Conservation (phyloP, 192 early-diverging fungal species). For the Entomortierella lignicola region DNA sequence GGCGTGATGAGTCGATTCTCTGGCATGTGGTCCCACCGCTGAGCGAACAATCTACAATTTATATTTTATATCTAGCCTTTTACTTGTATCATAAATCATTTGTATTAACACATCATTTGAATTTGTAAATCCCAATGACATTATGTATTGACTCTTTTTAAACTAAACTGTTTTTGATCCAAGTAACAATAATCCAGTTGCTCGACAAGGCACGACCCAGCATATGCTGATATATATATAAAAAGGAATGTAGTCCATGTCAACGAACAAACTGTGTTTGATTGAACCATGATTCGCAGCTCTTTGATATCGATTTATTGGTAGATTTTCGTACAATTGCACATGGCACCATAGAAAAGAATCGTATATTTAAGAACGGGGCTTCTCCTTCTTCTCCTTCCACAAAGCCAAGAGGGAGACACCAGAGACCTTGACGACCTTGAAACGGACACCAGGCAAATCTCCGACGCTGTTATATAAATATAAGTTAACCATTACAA, state of each 20-base stretch:
- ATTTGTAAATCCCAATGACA: too few species aligned
- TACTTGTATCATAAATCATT: too few species aligned
- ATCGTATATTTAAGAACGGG: conserved; percentile 80
- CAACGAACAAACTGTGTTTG: too few species aligned
- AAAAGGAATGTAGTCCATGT: too few species aligned
- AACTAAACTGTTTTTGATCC: too few species aligned
- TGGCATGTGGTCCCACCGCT: conserved; percentile 20
- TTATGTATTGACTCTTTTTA: too few species aligned
- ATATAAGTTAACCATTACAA: too few species aligned
- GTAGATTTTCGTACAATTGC: conserved; percentile 5
- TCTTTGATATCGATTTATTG: conserved; percentile 19
- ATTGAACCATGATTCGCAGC: not conserved
- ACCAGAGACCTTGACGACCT: conserved; percentile 99
- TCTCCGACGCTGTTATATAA: conserved; percentile 76
- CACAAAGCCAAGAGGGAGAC: conserved; percentile 98
- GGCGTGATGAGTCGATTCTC: conserved; percentile 16
- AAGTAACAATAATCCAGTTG: too few species aligned
- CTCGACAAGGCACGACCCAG: too few species aligned
- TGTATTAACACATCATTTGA: too few species aligned
- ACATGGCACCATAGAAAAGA: conserved; percentile 5
- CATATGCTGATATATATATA: too few species aligned
- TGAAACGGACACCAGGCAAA: conserved; percentile 99
- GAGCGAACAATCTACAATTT: not conserved
- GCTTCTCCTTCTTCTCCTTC: conserved; percentile 99
- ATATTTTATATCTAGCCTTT: too few species aligned